Evolutionary conservation across 2,329 filamentous ascomycete genomes (phyloP), one percentile per base, ranked within the genome.

Genomic region (Neophaeococcomyces mojaviensis): DNA sequence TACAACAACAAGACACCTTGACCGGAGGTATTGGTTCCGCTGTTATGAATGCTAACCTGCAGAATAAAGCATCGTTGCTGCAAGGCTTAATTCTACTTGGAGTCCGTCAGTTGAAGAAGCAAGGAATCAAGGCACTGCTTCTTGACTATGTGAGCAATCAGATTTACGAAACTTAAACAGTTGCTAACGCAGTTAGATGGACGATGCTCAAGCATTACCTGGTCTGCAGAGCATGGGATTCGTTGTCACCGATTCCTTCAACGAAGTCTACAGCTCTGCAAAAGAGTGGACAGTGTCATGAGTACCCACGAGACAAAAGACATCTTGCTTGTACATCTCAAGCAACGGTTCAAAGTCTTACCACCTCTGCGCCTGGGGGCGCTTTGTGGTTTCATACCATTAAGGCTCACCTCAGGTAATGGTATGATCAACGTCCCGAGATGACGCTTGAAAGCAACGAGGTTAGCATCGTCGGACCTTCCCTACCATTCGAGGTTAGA

Each of bases 51-150:
- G 74, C 83, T 0, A 76, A 77, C 1, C 74, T 79, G 1, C 78
- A 78, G 39, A 79, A 83, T 49, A 84, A 86, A 58, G 79, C 82
- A 22, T 81, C 76, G 0, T 64, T 92, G 24, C 73, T 90, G 49
- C 87, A 94, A 65, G 87, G 87, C 0, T 66, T 94, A 52, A 84
- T 87, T 12, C 66, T 94, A 50, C 79, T 94, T 68, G 86, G 85
- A 1, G 80, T 92, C 58, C 78, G 85, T 47, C 87, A 92, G 66
- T 85, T 88, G 63, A 90, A 89, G 64, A 78, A 78, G 55, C 79
- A 89, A 60, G 86, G 84, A 50, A 81, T 84, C 42, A 76, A 77
- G 53, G 81, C 81, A 49, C 85, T 83, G 43, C 70, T 94, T 38
- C 65, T 94, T 48, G 87, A 88, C 62, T 89, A 86, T 78, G 87